Conservation (phyloP, 805 yeast genomes). For the Candida sanyiensis region DNA sequence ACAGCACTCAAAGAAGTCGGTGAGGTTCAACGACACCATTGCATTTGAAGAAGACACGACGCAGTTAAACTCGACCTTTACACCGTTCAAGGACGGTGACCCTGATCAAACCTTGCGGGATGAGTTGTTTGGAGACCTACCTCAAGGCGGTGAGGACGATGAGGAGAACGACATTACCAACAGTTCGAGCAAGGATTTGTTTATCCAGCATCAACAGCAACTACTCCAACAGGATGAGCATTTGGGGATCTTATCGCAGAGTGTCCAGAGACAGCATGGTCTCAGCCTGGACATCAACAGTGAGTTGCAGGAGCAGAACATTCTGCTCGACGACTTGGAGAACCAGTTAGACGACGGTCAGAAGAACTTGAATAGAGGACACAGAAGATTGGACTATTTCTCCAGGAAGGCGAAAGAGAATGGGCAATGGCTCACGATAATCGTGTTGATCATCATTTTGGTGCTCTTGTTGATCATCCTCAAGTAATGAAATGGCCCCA, state of each 20-base stretch:
- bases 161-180: slow-evolving; percentile 11
- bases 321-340: slow-evolving; percentile 45
- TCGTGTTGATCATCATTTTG: slow-evolving; percentile 38
- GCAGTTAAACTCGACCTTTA: slow-evolving; percentile 4
- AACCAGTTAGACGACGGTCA: slow-evolving; percentile 39
- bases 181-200: slow-evolving; percentile 31
- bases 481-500: slow-evolving; percentile 19
- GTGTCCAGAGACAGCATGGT: slow-evolving; percentile 39
- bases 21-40: slow-evolving; percentile 24
- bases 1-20: slow-evolving; percentile 20
- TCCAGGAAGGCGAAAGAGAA: slow-evolving; percentile 39
- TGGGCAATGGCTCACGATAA: slow-evolving; percentile 45
- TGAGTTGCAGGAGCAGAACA: slow-evolving; percentile 45
- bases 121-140: slow-evolving; percentile 19
- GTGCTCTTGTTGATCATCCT: slow-evolving; percentile 38
- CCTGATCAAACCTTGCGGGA: slow-evolving; percentile 7
- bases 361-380: slow-evolving; percentile 36
- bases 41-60: slow-evolving; percentile 11
- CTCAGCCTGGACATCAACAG: slow-evolving; percentile 42
- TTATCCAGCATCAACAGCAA: slow-evolving; percentile 42
- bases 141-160: slow-evolving; percentile 11
- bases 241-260: slow-evolving; percentile 34
- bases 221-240: slow-evolving; percentile 41
- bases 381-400: slow-evolving; percentile 34
- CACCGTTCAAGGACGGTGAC: slow-evolving; percentile 22